Conservation (phyloP, 2,329 filamentous ascomycete species). For the Knufia petricola region DNA sequence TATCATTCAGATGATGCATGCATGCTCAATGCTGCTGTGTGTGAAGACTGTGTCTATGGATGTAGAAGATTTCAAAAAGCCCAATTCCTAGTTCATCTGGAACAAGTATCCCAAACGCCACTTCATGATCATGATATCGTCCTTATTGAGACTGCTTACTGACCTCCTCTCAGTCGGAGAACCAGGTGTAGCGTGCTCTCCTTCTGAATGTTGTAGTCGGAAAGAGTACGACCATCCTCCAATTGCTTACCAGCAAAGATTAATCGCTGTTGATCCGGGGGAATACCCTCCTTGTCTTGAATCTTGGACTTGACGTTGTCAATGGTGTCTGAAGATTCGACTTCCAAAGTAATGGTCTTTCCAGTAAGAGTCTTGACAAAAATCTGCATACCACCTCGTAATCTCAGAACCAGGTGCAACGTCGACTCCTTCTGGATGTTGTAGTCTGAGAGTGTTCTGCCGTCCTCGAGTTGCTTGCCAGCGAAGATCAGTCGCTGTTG, state of each 20-base stretch:
- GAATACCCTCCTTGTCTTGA: conserved; percentile 73
- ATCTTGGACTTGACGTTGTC: conserved; percentile 66
- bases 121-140: not conserved
- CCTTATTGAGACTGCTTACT: conserved; percentile 14
- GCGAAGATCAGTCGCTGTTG: conserved; percentile 63
- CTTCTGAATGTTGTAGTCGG: conserved; percentile 50
- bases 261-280: conserved; percentile 60
- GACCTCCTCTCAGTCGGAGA: conserved; percentile 48
- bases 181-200: conserved; percentile 57
- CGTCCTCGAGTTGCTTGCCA: conserved; percentile 53
- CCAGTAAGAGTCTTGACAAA: conserved; percentile 76
- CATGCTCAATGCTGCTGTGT: not conserved
- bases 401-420: conserved; percentile 53
- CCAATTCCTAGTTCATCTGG: conserved; percentile 1
- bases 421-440: conserved; percentile 54
- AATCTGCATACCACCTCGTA: conserved; percentile 62
- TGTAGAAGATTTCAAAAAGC: not conserved
- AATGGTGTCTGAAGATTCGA: conserved; percentile 59
- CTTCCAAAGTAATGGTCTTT: conserved; percentile 60
- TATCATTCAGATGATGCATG: not conserved
- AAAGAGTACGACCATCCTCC: conserved; percentile 42
- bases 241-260: conserved; percentile 63
- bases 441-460: conserved; percentile 44
- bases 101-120: not conserved
- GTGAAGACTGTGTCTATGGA: conserved; percentile 3